phyloP scores from a whole-genome alignment of 495 filamentous ascomycete genomes.

The Xylaria telfairii region DNA sequence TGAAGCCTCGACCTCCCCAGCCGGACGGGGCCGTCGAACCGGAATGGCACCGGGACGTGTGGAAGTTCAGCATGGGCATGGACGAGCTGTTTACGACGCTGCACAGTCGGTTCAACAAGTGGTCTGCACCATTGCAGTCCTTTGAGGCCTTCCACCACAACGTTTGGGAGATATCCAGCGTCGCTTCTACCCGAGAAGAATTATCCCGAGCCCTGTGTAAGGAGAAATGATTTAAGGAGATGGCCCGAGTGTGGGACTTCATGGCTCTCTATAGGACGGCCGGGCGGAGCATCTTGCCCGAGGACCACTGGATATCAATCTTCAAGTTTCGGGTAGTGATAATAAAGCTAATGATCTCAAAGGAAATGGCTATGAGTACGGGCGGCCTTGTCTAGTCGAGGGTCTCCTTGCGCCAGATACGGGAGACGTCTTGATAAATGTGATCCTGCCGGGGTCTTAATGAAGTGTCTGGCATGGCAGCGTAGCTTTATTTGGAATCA shows the following conservation, averaged over 20 bases:
- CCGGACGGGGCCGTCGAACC: neutral
- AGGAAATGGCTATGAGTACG: too few relatives aligned
- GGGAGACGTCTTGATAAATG: too few relatives aligned
- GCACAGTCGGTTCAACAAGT: constrained; percentile 51
- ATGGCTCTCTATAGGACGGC: neutral
- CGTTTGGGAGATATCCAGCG: constrained; percentile 36
- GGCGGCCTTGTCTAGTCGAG: too few relatives aligned
- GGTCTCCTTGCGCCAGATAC: too few relatives aligned
- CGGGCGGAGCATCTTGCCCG: neutral
- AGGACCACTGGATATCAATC: neutral
- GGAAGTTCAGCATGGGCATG: constrained; percentile 40
- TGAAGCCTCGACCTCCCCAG: neutral
- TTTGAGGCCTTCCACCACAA: constrained; percentile 52
- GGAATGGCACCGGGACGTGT: neutral
- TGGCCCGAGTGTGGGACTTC: neutral
- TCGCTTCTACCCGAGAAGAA: neutral
- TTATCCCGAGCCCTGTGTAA: neutral
- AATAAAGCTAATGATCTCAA: too few relatives aligned
- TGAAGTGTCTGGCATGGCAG: too few relatives aligned
- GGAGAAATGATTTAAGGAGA: neutral
- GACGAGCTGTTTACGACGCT: constrained; percentile 48
- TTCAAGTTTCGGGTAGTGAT: too few relatives aligned
- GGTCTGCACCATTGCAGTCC: constrained; percentile 44
- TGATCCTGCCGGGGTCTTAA: too few relatives aligned
- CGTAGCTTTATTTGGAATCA: too few relatives aligned